These are phyloP conservation scores for Ocimum tenuiflorum DNA, from an alignment of 257 asterid species.

Conservation along the genomic window DNA sequence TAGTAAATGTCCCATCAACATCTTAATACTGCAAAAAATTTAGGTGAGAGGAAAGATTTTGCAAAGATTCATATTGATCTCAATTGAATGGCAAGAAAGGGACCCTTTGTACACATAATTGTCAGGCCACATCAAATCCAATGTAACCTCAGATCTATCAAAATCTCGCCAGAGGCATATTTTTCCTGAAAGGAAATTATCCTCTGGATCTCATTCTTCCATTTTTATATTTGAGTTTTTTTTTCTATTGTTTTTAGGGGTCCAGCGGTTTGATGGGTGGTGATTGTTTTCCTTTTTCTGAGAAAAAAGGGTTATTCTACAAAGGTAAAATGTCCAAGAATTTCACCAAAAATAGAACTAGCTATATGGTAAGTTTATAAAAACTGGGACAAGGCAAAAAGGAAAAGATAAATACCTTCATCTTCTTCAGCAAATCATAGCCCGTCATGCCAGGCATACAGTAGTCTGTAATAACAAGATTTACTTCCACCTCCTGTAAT, in stretches of 20 bases:
- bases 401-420: too few species aligned
- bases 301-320: background rate
- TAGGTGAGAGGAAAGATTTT: conserved; percentile 36
- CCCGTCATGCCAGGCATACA: too few species aligned
- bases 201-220: background rate
- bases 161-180: conserved; percentile 19
- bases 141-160: conserved; percentile 21
- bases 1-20: conserved; percentile 30
- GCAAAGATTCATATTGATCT: conserved; percentile 41
- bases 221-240: background rate
- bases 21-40: conserved; percentile 14
- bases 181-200: background rate
- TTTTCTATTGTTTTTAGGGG: too few species aligned
- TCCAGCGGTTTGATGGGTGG: too few species aligned
- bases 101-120: conserved; percentile 20
- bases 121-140: conserved; percentile 24
- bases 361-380: too few species aligned
- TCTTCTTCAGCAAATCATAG: too few species aligned
- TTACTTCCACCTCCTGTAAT: conserved; percentile 38
- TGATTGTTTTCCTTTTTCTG: background rate
- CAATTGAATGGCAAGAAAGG: conserved; percentile 39
- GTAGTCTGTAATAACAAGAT: conserved; percentile 45
- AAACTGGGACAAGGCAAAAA: too few species aligned
- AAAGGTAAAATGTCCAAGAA: background rate
- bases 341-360: background rate